Conservation (phyloP, 805 yeast species). For the Debaryomyces hansenii region DNA sequence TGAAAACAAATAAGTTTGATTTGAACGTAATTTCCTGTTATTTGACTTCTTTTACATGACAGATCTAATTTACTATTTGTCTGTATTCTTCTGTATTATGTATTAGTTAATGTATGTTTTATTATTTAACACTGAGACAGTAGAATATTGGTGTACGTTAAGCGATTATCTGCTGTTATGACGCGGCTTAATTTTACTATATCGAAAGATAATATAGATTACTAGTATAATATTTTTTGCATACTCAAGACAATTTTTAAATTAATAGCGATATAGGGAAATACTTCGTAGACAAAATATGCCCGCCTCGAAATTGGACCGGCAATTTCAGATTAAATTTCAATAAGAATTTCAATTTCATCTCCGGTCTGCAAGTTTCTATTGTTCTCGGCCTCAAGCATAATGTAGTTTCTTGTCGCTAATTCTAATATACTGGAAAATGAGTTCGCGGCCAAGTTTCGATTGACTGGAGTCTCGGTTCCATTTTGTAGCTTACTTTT, state of each 20-base stretch:
- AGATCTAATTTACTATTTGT: slow-evolving; percentile 2
- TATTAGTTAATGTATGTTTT: slow-evolving; percentile 1
- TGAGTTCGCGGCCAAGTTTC: slow-evolving; percentile 27
- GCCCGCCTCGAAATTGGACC: too few relatives aligned
- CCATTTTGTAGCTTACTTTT: not conserved
- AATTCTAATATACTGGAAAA: slow-evolving; percentile 26
- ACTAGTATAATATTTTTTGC: too few relatives aligned
- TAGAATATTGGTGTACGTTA: too few relatives aligned
- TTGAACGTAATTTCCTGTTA: not conserved
- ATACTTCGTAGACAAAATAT: too few relatives aligned
- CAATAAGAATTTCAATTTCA: slow-evolving; percentile 1
- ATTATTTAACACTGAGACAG: not conserved
- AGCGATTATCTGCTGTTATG: too few relatives aligned
- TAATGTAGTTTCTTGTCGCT: slow-evolving; percentile 18
- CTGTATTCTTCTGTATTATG: slow-evolving; percentile 5
- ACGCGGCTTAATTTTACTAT: too few relatives aligned
- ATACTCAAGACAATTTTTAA: too few relatives aligned
- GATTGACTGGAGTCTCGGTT: slow-evolving; percentile 12
- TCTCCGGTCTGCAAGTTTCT: slow-evolving; percentile 5
- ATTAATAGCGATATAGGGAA: too few relatives aligned
- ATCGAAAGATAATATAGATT: too few relatives aligned
- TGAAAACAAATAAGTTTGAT: slow-evolving; percentile 7
- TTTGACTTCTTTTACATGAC: slow-evolving; percentile 1
- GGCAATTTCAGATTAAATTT: not conserved
- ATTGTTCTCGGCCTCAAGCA: slow-evolving; percentile 3